Conservation (phyloP, 805 yeast species). For the Kuraishia ogatae region DNA sequence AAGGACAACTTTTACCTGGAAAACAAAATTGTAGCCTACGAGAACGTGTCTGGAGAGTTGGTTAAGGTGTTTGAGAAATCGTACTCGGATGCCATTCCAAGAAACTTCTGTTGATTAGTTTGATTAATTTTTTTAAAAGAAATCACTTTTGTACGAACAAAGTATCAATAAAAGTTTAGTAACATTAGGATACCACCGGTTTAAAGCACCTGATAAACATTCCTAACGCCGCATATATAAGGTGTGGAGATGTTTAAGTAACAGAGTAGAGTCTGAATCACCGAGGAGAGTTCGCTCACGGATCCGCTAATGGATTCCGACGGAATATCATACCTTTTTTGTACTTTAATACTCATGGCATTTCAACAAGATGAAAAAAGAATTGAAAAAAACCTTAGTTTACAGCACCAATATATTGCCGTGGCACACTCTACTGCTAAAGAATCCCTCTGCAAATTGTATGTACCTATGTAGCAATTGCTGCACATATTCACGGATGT, state of each 20-base stretch:
- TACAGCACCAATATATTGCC: not conserved
- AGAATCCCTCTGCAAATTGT: not conserved
- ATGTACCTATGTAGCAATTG: not conserved
- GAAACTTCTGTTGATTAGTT: conserved; percentile 19
- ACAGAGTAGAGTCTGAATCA: too few species aligned
- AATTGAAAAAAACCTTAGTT: too few species aligned
- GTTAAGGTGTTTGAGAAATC: conserved; percentile 21
- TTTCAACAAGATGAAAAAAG: not conserved
- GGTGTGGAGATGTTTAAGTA: too few species aligned
- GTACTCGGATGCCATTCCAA: conserved; percentile 26
- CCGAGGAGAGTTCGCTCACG: not conserved
- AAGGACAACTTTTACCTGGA: conserved; percentile 22
- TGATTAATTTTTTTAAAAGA: too few species aligned
- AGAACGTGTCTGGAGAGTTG: conserved; percentile 13
- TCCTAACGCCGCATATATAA: not conserved
- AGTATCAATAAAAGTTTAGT: too few species aligned
- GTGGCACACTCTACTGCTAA: not conserved
- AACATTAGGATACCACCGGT: not conserved
- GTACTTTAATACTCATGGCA: not conserved
- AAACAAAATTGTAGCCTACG: conserved; percentile 25
- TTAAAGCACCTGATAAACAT: not conserved
- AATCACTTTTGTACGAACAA: too few species aligned
- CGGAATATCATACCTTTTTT: not conserved
- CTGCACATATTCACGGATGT: not conserved
- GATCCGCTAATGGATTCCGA: not conserved